Conservation (phyloP, 2,329 filamentous ascomycete genomes). For the Helminthosporium solani region DNA sequence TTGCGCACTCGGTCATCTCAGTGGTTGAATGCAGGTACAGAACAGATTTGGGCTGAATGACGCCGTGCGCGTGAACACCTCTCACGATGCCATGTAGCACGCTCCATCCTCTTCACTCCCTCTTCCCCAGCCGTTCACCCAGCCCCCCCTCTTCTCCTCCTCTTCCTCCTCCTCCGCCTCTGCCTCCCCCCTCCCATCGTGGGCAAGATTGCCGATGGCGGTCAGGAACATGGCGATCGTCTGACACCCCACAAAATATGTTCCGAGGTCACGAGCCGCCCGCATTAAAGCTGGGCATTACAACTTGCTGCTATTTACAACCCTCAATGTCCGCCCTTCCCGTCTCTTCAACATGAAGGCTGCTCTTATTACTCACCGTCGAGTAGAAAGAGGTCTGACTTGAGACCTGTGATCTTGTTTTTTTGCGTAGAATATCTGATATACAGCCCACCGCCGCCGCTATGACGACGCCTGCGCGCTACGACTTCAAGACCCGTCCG, state of each 20-base stretch:
- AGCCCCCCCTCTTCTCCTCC: background rate
- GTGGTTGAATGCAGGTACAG: constrained; percentile 5
- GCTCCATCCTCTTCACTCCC: background rate
- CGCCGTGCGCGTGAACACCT: constrained; percentile 1
- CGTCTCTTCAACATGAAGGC: constrained; percentile 18
- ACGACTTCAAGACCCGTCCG: constrained; percentile 48
- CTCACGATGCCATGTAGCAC: background rate
- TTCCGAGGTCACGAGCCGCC: constrained; percentile 30
- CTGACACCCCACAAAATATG: constrained; percentile 6
- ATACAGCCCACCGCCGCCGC: constrained; percentile 1
- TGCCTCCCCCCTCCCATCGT: background rate
- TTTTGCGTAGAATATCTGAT: background rate
- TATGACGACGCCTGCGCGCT: constrained; percentile 41
- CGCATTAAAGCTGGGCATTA: constrained; percentile 20
- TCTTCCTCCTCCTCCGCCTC: background rate
- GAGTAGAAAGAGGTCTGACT: constrained; percentile 7
- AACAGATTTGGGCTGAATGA: constrained; percentile 2
- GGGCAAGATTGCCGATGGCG: constrained; percentile 2
- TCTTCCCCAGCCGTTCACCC: constrained; percentile 5
- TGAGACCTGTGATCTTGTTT: constrained; percentile 8
- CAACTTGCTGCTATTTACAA: constrained; percentile 22
- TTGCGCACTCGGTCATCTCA: background rate
- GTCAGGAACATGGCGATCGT: constrained; percentile 3
- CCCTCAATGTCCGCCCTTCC: constrained; percentile 19
- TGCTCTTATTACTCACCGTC: constrained; percentile 9